These are phyloP conservation scores for Drechslera avenae DNA, from an alignment of 2,329 filamentous ascomycete genomes.

Conservation along the genomic window DNA sequence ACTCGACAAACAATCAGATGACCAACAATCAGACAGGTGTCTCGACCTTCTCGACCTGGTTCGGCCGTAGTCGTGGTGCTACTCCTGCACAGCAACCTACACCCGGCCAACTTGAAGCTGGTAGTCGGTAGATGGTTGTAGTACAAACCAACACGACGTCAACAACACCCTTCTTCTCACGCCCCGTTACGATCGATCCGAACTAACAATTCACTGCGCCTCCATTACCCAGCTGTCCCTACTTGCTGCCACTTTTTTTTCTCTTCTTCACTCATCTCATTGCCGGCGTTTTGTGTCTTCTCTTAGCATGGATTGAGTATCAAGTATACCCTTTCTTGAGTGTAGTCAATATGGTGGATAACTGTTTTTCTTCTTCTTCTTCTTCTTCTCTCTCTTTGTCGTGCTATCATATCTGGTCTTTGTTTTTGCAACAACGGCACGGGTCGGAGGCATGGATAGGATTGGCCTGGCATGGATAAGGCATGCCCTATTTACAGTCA, in stretches of 20 bases:
- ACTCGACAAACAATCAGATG: constrained; percentile 3
- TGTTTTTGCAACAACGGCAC: no score
- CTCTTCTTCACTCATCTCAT: background rate
- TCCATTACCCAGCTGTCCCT: background rate
- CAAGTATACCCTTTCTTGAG: no score
- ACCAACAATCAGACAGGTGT: constrained; percentile 18
- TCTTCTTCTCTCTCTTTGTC: no score
- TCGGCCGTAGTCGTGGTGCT: constrained; percentile 33
- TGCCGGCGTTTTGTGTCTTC: background rate
- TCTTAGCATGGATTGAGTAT: no score
- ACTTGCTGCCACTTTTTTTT: background rate
- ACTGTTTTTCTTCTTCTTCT: no score
- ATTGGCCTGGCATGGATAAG: no score
- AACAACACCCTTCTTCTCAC: background rate
- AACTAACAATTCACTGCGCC: background rate
- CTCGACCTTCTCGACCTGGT: constrained; percentile 34
- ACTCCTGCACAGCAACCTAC: constrained; percentile 30
- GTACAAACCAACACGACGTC: background rate
- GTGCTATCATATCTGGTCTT: no score
- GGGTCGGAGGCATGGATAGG: no score
- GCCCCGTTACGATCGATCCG: constrained; percentile 9
- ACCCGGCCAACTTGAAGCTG: constrained; percentile 46
- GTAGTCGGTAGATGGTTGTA: constrained; percentile 32
- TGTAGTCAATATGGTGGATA: no score
- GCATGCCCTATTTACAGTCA: no score